Conservation (phyloP, 2,329 filamentous ascomycete genomes). For the Stemphylium vesicarium region DNA sequence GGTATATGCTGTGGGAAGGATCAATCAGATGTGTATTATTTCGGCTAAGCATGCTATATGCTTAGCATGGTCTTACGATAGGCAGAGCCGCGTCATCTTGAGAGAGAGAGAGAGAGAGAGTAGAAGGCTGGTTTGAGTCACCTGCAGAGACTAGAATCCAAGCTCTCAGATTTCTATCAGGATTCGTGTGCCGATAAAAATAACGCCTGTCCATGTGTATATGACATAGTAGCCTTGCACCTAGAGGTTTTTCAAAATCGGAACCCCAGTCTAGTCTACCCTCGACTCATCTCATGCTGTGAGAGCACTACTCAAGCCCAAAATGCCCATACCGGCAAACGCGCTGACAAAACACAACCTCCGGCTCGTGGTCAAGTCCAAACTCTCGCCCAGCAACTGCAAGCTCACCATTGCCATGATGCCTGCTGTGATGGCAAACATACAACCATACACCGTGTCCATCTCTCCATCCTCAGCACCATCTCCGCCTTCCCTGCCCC, state of each 20-base stretch:
- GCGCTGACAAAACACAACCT: constrained; percentile 80
- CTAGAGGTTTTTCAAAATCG: neutral
- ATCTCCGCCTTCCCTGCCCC: constrained; percentile 50
- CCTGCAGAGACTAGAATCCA: no score
- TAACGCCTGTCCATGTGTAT: neutral
- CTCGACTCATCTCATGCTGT: constrained; percentile 59
- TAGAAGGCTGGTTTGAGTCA: neutral
- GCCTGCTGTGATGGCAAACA: constrained; percentile 89
- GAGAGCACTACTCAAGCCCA: constrained; percentile 84
- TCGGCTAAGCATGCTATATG: neutral
- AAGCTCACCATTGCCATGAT: constrained; percentile 96
- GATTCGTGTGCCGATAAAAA: neutral
- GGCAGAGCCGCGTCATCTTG: neutral
- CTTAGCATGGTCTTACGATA: neutral
- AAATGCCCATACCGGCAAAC: constrained; percentile 83
- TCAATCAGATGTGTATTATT: neutral
- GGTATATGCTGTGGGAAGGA: neutral
- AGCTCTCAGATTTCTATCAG: neutral
- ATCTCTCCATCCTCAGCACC: constrained; percentile 60
- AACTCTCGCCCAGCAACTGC: constrained; percentile 84
- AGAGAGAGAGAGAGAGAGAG: neutral
- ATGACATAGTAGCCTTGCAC: neutral
- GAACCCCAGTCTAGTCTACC: no score
- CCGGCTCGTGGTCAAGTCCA: constrained; percentile 81
- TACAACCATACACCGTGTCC: constrained; percentile 71